phyloP scores from a whole-genome alignment of 169 alveolate genomes.

The Plasmodium vivax region DNA sequence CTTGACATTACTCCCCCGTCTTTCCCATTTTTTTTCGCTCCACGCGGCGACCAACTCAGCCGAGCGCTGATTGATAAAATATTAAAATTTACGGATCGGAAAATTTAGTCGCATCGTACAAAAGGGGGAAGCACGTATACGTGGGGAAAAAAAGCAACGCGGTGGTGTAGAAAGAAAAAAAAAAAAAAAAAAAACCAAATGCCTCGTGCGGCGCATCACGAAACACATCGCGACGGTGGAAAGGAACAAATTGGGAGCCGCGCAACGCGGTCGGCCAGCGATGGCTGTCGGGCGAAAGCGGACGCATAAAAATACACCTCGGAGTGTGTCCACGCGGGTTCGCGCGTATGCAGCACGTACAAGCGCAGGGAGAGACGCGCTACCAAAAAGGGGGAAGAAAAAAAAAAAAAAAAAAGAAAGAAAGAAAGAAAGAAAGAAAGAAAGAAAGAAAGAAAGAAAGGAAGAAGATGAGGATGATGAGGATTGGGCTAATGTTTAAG shows the following conservation, averaged over 20 bases:
- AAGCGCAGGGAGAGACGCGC: background rate
- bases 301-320: background rate
- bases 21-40: background rate
- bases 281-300: background rate
- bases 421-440: too few relatives aligned
- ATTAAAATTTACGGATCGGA: conserved; percentile 68
- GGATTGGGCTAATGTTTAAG: background rate
- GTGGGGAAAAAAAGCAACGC: background rate
- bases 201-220: background rate
- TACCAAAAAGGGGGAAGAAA: background rate
- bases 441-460: too few relatives aligned
- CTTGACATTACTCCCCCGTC: background rate
- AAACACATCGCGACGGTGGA: background rate
- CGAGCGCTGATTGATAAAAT: conserved; percentile 53
- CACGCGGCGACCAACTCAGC: conserved; percentile 6
- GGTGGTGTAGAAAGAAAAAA: background rate
- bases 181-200: conserved; percentile 13
- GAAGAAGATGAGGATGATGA: background rate
- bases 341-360: background rate
- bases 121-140: conserved; percentile 14
- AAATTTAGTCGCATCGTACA: conserved; percentile 52
- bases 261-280: background rate
- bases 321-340: background rate
- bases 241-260: background rate
- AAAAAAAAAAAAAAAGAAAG: background rate